phyloP scores from a whole-genome alignment of 2,329 filamentous ascomycete genomes.

The Cytospora mali region DNA sequence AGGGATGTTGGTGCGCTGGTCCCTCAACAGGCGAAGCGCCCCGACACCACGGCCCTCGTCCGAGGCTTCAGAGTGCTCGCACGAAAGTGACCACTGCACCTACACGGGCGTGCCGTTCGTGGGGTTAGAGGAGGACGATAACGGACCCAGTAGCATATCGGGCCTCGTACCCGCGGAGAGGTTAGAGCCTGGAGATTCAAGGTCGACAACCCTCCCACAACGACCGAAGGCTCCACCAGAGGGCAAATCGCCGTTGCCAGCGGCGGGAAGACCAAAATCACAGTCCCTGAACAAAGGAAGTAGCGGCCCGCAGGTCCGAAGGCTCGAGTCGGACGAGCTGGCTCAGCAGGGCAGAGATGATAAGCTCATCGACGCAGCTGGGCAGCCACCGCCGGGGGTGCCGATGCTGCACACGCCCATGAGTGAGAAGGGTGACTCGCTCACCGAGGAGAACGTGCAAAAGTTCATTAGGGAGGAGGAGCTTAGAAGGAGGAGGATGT shows the following conservation, averaged over 20 bases:
- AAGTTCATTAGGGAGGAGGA: slow-evolving; percentile 31
- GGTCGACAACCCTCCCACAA: slow-evolving; percentile 13
- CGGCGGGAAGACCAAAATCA: slow-evolving; percentile 6
- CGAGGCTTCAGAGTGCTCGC: slow-evolving; percentile 31
- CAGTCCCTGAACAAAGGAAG: too few relatives aligned
- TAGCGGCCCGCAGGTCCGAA: slow-evolving; percentile 19
- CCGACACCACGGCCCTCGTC: slow-evolving; percentile 11
- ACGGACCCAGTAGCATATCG: neutral
- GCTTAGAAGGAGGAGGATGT: slow-evolving; percentile 10
- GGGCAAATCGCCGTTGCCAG: slow-evolving; percentile 9
- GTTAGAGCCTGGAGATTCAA: neutral
- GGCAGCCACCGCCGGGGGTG: slow-evolving; percentile 12
- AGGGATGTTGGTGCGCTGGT: slow-evolving; percentile 42
- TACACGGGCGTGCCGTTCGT: slow-evolving; percentile 31
- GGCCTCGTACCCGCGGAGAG: neutral
- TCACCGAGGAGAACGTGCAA: slow-evolving; percentile 35
- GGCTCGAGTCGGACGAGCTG: slow-evolving; percentile 31
- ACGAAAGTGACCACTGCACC: slow-evolving; percentile 32
- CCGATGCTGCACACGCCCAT: slow-evolving; percentile 28
- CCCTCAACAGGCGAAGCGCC: slow-evolving; percentile 25
- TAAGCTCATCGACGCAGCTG: slow-evolving; percentile 35
- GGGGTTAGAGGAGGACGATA: slow-evolving; percentile 2
- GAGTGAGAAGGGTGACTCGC: slow-evolving; percentile 27
- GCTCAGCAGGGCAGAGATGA: slow-evolving; percentile 33
- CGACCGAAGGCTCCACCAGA: slow-evolving; percentile 15